phyloP scores from a whole-genome alignment of 805 yeast species.

The Kazachstania martiniae region DNA sequence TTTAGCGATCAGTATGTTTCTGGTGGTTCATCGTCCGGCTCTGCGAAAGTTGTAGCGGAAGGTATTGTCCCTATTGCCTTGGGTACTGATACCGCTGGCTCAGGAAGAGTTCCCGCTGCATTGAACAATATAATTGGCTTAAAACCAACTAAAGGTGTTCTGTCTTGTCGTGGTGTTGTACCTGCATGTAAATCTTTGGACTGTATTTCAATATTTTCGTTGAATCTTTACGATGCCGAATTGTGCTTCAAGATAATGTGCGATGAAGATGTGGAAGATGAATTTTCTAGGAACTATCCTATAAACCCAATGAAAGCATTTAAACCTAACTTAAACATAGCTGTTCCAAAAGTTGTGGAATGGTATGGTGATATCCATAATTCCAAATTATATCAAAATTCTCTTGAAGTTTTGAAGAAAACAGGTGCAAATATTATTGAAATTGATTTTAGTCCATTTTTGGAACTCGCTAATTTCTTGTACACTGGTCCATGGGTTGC shows the following conservation, averaged over 20 bases:
- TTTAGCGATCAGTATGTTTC: conserved; percentile 70
- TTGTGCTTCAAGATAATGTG: conserved; percentile 60
- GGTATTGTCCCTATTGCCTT: conserved; percentile 83
- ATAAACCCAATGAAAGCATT: conserved; percentile 50
- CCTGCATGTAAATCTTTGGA: conserved; percentile 95
- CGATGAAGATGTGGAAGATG: conserved; percentile 61
- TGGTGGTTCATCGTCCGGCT: conserved; percentile 95
- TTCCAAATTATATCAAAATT: conserved; percentile 52
- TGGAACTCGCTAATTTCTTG: conserved; percentile 74
- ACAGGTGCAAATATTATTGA: conserved; percentile 51
- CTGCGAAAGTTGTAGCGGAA: conserved; percentile 83
- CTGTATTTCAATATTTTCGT: conserved; percentile 78
- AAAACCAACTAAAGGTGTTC: conserved; percentile 84
- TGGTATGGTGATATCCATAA: conserved; percentile 82
- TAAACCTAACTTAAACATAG: conserved; percentile 52
- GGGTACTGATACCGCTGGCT: conserved; percentile 97
- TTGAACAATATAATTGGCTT: conserved; percentile 85
- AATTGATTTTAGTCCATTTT: conserved; percentile 63
- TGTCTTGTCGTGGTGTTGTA: conserved; percentile 85
- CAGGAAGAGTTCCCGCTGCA: conserved; percentile 96
- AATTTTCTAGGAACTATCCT: conserved; percentile 72
- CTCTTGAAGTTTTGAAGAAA: conserved; percentile 43
- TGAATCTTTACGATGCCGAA: conserved; percentile 77
- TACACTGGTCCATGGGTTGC: conserved; percentile 99
- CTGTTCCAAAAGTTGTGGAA: conserved; percentile 59